These are phyloP conservation scores for Starmerella tilneyi DNA, from an alignment of 805 yeast genomes.

Conservation along the genomic window DNA sequence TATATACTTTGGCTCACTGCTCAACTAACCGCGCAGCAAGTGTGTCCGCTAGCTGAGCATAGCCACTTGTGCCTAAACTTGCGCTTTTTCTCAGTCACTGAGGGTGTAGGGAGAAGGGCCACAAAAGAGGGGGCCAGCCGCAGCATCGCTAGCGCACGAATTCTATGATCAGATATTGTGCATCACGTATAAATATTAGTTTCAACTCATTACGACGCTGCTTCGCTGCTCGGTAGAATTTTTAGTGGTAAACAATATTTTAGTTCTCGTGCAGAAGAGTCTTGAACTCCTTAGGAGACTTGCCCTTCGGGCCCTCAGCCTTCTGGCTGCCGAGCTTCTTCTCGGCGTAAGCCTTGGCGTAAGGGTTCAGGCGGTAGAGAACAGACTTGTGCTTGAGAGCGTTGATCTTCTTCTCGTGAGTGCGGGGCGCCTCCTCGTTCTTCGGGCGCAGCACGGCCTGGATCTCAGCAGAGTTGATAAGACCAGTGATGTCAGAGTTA, in stretches of 20 bases:
- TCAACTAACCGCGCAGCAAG: too few relatives aligned
- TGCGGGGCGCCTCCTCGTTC: constrained; percentile 87
- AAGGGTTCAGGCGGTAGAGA: constrained; percentile 96
- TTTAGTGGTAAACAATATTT: constrained; percentile 4
- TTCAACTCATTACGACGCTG: too few relatives aligned
- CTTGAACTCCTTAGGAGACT: constrained; percentile 29
- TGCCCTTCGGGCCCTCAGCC: constrained; percentile 48
- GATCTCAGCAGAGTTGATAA: constrained; percentile 98
- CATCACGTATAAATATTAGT: background rate
- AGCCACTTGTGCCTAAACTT: too few relatives aligned
- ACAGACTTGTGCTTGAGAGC: constrained; percentile 99
- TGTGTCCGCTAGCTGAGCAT: too few relatives aligned
- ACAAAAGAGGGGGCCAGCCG: too few relatives aligned
- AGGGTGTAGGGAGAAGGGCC: too few relatives aligned
- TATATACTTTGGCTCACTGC: background rate
- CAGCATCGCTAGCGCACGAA: too few relatives aligned
- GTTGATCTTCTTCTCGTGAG: constrained; percentile 96
- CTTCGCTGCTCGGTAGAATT: too few relatives aligned
- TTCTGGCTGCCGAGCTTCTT: constrained; percentile 80
- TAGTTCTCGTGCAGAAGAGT: constrained; percentile 30
- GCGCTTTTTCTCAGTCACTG: too few relatives aligned
- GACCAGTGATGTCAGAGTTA: constrained; percentile 91
- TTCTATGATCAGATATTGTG: too few relatives aligned
- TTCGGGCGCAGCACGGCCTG: constrained; percentile 90
- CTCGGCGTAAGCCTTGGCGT: constrained; percentile 93